phyloP scores from a whole-genome alignment of 495 filamentous ascomycete genomes.

The Cairneyella variabilis region DNA sequence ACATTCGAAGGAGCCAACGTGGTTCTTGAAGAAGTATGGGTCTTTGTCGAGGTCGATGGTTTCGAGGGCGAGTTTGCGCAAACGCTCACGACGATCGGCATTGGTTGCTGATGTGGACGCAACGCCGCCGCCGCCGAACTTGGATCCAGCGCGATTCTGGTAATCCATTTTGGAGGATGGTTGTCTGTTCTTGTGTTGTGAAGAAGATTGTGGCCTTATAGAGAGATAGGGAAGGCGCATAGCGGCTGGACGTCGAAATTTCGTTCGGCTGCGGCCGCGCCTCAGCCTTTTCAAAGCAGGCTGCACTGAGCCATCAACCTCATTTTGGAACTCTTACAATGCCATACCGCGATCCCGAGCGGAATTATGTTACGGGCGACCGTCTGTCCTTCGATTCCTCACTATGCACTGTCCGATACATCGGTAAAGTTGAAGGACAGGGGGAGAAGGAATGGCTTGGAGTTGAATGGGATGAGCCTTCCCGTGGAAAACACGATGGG shows the following conservation, averaged over 20 bases:
- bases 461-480: constrained; percentile 92
- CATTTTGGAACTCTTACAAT: too few relatives aligned
- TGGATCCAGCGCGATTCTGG: constrained; percentile 94
- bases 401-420: constrained; percentile 79
- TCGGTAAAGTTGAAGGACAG: constrained; percentile 72
- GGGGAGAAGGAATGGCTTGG: constrained; percentile 77
- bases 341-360: too few relatives aligned
- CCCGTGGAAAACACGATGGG: constrained; percentile 85
- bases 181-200: not conserved
- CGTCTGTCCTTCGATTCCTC: constrained; percentile 72
- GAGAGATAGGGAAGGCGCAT: constrained; percentile 1
- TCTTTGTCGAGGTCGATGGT: constrained; percentile 99
- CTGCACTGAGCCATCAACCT: too few relatives aligned
- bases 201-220: not conserved
- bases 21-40: constrained; percentile 99
- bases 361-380: too few relatives aligned
- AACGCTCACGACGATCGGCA: constrained; percentile 92
- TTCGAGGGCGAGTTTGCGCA: constrained; percentile 96
- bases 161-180: constrained; percentile 47
- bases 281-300: constrained; percentile 25
- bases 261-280: constrained; percentile 7
- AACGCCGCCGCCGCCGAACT: constrained; percentile 96
- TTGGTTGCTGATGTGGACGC: constrained; percentile 91
- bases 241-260: not conserved
- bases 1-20: constrained; percentile 97